Evolutionary conservation across 352 stramenopile species (phyloP), one percentile per base, ranked within the genome.

Genomic region (Phytophthora syringae): DNA sequence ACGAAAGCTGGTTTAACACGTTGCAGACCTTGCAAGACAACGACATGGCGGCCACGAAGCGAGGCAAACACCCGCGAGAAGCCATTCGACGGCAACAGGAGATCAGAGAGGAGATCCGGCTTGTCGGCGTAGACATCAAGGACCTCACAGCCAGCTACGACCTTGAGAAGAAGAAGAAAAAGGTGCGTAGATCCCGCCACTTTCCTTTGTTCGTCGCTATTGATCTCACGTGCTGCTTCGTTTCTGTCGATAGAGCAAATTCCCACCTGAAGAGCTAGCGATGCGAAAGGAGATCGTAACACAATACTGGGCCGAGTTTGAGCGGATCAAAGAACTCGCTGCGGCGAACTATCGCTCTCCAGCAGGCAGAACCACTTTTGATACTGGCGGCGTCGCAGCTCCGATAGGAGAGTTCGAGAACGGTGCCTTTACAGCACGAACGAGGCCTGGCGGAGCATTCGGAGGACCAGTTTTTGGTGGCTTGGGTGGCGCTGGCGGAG

Each of bases 131-230:
- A 37, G 88, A 95, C 44, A 88, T 94, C 51, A 79, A 77, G 42
- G 86, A 93, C 60, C 80, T 93, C 47, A 84, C 78, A 51, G 68
- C 69, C 5, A 90, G 78, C 32, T 89, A 89, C 58, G 84, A 93
- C 47, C 72, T 80, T 20, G 85, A 93, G 58, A 65, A 74, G 44
- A 92, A 92, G 63, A 94, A 95, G 79, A 94, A 90, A 53, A 94
- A 92, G 74, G 86, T 90, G 16, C 11, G 42, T n/a, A 37, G 7
- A 34, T 36, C 20, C 44, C 54, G 1, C 25, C 18, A 18, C 36
- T 21, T 12, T n/a, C n/a, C 2, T 12, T n/a, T 22, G 16, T 12
- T 18, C n/a, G 25, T 24, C 21, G 22, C 21, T 25, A 1, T n/a
- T 7, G 3, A n/a, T 32, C 32, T 65, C 24, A 64, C 18, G 18